Evolutionary conservation across 2,329 filamentous ascomycete species (phyloP), one percentile per base, ranked within the genome.

Genomic region (Alternaria alternata): DNA sequence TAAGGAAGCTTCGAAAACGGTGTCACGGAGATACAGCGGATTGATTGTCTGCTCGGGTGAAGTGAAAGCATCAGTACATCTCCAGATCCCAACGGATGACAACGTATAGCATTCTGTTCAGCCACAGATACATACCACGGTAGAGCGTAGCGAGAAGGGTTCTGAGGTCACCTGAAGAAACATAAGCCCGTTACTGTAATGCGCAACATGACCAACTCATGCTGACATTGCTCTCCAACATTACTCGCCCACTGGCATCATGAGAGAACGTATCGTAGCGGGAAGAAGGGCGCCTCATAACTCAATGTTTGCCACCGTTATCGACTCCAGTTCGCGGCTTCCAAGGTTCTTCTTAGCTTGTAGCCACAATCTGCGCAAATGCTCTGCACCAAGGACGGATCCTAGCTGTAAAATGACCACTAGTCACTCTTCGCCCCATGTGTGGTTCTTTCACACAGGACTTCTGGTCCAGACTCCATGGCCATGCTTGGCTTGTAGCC

Each of bases 401-500:
- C 3, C 9, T 11, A 32, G 3, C 9, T 2, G 30, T 4, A 12
- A 7, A 49, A 3, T 24, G 2, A 2, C 11, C 2, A 20, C 20
- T n/a, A 24, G 30, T 38, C 46, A 36, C 46, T 26, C 20, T 20
- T 36, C 18, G 7, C 8, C 9, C 0, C 5, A 14, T 20, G 3
- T 26, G 11, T 5, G 7, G 5, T 5, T 18, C 4, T 16, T 36
- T 26, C 18, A 36, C 18, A 24, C 20, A 7, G 18, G 20, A 12
- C 9, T 3, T 3, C 46, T 22, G 14, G 18, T 12, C 20, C 46
- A 38, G 22, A 12, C 32, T 7, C 14, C 6, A 22, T 7, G 26
- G 20, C 14, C 3, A 38, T 49, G 34, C 57, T 59, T 55, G 51
- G 57, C 57, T 18, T 2, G 3, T 39, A 26, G 53, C 47, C 53